Evolutionary conservation across 2,329 filamentous ascomycete species (phyloP).

Genomic region (Penicillium sp.): DNA sequence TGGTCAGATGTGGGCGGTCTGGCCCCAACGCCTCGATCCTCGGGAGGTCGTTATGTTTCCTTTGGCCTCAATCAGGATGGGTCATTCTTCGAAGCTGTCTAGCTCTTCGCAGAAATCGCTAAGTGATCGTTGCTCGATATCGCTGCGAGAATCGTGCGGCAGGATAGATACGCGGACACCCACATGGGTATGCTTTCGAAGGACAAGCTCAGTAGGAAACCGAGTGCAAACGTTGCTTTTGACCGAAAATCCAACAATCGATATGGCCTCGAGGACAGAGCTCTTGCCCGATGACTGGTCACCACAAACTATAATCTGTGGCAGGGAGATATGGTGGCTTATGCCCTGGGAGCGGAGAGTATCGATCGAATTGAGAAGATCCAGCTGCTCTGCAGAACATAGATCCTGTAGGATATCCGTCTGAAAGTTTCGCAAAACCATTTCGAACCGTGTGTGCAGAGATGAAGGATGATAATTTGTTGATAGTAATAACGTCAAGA

Average conservation of each 20-base stretch:
- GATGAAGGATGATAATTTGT: too few relatives aligned
- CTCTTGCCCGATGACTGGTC: conserved; percentile 61
- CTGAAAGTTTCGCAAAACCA: too few relatives aligned
- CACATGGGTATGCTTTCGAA: conserved; percentile 32
- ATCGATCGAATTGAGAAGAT: too few relatives aligned
- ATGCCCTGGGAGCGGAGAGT: too few relatives aligned
- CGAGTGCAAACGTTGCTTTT: conserved; percentile 57
- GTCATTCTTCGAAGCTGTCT: conserved; percentile 14
- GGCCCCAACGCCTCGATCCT: background rate
- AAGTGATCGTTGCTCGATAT: conserved; percentile 11
- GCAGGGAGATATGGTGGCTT: conserved; percentile 30
- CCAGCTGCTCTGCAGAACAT: too few relatives aligned
- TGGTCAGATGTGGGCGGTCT: background rate
- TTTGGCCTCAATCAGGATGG: conserved; percentile 19
- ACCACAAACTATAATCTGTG: conserved; percentile 59
- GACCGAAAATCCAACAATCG: conserved; percentile 55
- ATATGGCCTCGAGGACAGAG: conserved; percentile 56
- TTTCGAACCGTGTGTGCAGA: too few relatives aligned
- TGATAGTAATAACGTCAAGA: too few relatives aligned
- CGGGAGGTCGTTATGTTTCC: conserved; percentile 10
- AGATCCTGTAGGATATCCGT: too few relatives aligned
- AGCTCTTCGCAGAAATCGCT: conserved; percentile 14
- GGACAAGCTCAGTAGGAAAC: conserved; percentile 55
- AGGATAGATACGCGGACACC: conserved; percentile 25
- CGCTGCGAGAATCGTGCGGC: conserved; percentile 32